A percentile compares a stretch with the other conserved stretches of the same genome.
Evolutionary conservation across 1,284 basidiomycete genomes (phyloP).

Genomic region (Ceratobasidium sp.): DNA sequence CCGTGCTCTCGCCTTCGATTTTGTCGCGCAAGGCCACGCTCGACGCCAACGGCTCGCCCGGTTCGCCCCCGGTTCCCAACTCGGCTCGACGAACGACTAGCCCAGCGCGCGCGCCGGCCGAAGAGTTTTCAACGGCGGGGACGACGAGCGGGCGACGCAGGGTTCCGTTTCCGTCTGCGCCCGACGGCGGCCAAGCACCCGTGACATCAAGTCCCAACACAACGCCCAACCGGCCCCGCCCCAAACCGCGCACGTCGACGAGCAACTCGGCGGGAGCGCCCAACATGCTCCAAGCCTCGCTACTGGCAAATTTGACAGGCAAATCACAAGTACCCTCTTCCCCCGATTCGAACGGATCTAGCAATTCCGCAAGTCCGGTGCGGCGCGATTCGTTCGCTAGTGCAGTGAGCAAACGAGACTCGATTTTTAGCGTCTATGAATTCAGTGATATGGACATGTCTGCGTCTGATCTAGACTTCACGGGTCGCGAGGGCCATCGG

Average conservation of each 20-base stretch:
- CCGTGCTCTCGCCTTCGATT: background rate
- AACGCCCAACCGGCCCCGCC: background rate
- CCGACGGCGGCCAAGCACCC: background rate
- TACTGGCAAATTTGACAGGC: conserved; percentile 23
- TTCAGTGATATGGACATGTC: conserved; percentile 39
- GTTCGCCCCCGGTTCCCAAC: conserved; percentile 18
- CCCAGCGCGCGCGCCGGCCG: conserved; percentile 9
- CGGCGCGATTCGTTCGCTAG: conserved; percentile 41
- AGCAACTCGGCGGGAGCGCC: background rate
- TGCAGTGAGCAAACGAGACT: conserved; percentile 44
- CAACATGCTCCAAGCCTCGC: conserved; percentile 31
- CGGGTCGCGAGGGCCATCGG: conserved; percentile 31
- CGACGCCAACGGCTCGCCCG: conserved; percentile 30
- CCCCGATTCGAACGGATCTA: background rate
- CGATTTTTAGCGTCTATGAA: conserved; percentile 31
- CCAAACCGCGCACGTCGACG: conserved; percentile 27
- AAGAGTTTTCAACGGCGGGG: conserved; percentile 10
- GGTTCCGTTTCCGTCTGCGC: conserved; percentile 15
- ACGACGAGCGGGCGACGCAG: background rate
- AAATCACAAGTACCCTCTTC: conserved; percentile 8
- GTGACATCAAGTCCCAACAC: background rate
- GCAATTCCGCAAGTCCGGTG: background rate
- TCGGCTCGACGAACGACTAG: conserved; percentile 2
- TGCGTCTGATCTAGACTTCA: conserved; percentile 42
- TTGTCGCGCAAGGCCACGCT: conserved; percentile 38